Evolutionary conservation across 768 basidiomycete species (phyloP), one percentile per base, ranked within the genome.

Genomic region (Melanogaster broomeanus): DNA sequence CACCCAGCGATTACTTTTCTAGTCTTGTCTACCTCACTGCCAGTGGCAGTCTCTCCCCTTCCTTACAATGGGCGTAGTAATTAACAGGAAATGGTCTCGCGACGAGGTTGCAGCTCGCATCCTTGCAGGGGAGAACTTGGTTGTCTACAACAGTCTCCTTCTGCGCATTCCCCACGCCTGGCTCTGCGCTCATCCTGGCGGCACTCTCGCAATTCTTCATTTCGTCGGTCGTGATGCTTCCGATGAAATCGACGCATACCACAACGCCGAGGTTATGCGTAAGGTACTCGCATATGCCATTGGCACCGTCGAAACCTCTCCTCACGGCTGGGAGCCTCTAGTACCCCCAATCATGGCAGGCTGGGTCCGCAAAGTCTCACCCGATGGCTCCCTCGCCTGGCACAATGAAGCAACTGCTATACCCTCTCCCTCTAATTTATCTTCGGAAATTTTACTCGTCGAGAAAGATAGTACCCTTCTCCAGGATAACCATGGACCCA

Each of bases 171-270:
- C 92, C 6, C 69, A 75, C 11, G 67, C 75, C 13, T 98, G 94
- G 94, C 83, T 94, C n/a, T 71, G 79, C 4, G 75, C 81, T 4
- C 96, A 98, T 65, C 97, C 97, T 1, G 97, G 97, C 38, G 94
- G 96, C 34, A 69, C 81, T 4, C 85, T 98, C 43, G 80, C 93
- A 13, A 82, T 99, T 51, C 83, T 96, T 22, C 97, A 99, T 72
- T 98, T 94, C 61, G 85, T 98, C 37, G 97, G 96, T 3, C 81
- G 96, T 49, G 95, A 99, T 65, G 95, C 96, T 0, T 82, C 91
- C 0, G 90, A 96, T 73, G 97, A 99, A 69, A 90, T 98, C 30
- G 82, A 91, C 55, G 96, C 93, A 19, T 98, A 90, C 72, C 97
- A 99, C 66, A 75, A 77, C 7, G 77, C 82, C 33, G 48, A 59